A percentile compares a stretch with the other conserved stretches of the same genome.
Conservation (phyloP, 495 filamentous ascomycete species). For the Trichocladium uniseriatum region DNA sequence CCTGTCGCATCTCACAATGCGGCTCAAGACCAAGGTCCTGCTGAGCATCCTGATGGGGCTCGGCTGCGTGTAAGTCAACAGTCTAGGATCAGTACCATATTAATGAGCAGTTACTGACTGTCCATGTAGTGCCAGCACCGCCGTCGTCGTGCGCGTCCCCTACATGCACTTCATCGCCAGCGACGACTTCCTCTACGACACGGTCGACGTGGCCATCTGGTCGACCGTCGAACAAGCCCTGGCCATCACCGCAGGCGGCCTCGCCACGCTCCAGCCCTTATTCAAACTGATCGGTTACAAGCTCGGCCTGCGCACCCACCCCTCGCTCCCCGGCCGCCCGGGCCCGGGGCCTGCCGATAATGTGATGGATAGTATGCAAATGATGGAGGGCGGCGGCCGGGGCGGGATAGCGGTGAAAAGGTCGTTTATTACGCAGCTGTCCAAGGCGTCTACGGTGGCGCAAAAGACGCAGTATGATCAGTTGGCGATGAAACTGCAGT, state of each 20-base stretch:
- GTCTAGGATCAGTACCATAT: too few relatives aligned
- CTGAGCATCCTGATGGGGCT: slow-evolving; percentile 17
- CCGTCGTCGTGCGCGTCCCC: slow-evolving; percentile 21
- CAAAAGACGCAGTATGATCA: background rate
- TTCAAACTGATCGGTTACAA: slow-evolving; percentile 8
- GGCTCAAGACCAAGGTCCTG: slow-evolving; percentile 12
- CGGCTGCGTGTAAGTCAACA: slow-evolving; percentile 25
- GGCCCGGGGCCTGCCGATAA: too few relatives aligned
- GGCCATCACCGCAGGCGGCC: slow-evolving; percentile 24
- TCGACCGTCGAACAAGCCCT: slow-evolving; percentile 26
- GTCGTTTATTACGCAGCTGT: slow-evolving; percentile 5
- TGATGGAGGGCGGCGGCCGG: background rate
- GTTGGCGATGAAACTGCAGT: background rate
- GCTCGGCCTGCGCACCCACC: slow-evolving; percentile 5
- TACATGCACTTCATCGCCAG: slow-evolving; percentile 16
- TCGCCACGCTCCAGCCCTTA: slow-evolving; percentile 29
- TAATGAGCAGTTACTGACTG: background rate
- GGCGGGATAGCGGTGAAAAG: slow-evolving; percentile 8
- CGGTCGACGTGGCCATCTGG: slow-evolving; percentile 27
- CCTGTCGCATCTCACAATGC: slow-evolving; percentile 27
- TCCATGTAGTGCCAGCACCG: slow-evolving; percentile 24
- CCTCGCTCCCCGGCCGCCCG: background rate
- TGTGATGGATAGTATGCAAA: too few relatives aligned
- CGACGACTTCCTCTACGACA: slow-evolving; percentile 26
- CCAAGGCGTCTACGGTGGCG: background rate